These are phyloP conservation scores for Mycena capillaripes DNA, from an alignment of 768 basidiomycete species.

Conservation along the genomic window DNA sequence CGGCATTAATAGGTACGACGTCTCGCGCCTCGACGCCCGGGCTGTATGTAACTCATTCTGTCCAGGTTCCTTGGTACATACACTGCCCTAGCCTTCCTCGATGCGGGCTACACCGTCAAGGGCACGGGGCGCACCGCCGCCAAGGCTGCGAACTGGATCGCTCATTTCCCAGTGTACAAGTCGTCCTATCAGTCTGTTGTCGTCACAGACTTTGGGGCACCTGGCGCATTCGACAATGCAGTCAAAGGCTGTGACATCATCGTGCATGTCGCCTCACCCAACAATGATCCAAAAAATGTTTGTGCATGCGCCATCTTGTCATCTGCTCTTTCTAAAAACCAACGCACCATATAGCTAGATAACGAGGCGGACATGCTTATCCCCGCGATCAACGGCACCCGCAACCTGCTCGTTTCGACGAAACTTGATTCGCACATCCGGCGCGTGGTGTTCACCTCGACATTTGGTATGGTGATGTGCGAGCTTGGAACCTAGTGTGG, in stretches of 20 bases:
- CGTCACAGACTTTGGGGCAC: conserved; percentile 56
- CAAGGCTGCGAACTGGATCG: conserved; percentile 58
- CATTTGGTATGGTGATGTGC: conserved; percentile 37
- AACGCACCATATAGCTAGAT: conserved; percentile 6
- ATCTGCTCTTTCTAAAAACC: not conserved
- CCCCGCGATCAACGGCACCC: conserved; percentile 37
- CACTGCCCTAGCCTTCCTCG: conserved; percentile 47
- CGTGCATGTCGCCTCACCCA: conserved; percentile 45
- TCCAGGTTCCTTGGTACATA: conserved; percentile 50
- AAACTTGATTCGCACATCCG: conserved; percentile 57
- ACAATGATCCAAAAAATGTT: no score
- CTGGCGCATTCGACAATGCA: conserved; percentile 59
- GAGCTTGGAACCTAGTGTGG: no score
- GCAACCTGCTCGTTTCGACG: conserved; percentile 51
- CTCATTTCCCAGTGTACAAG: conserved; percentile 48
- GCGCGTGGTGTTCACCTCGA: conserved; percentile 58
- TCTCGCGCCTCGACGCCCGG: no score
- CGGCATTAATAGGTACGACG: conserved; percentile 27
- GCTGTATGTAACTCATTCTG: not conserved
- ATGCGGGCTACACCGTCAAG: conserved; percentile 49
- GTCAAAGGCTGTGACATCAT: conserved; percentile 61
- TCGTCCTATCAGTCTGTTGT: conserved; percentile 53
- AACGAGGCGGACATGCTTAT: conserved; percentile 21
- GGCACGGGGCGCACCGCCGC: conserved; percentile 55
- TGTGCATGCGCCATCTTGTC: conserved; percentile 43